These are phyloP conservation scores for Tylopilus felleus DNA, from an alignment of 768 basidiomycete genomes.

Conservation along the genomic window DNA sequence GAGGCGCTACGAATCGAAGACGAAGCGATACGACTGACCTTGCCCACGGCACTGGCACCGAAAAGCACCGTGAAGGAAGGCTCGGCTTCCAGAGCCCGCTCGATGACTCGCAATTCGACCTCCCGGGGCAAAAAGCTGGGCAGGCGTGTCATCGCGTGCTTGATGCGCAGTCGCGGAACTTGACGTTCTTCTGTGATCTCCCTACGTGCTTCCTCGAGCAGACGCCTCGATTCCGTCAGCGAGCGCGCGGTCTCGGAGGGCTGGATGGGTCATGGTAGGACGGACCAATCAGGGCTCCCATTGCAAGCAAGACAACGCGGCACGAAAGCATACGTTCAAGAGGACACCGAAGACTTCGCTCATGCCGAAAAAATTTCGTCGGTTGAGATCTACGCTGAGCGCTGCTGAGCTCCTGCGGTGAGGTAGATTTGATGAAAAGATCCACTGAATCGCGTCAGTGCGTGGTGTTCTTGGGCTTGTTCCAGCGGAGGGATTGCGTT, in stretches of 20 bases:
- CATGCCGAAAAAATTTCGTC: slow-evolving; percentile 75
- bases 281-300: slow-evolving; percentile 8
- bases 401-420: slow-evolving; percentile 55
- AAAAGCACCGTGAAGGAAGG: slow-evolving; percentile 80
- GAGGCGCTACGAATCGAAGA: too few relatives aligned
- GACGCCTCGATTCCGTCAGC: slow-evolving; percentile 70
- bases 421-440: slow-evolving; percentile 72
- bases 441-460: slow-evolving; percentile 58
- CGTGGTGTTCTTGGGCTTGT: slow-evolving; percentile 30
- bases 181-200: slow-evolving; percentile 72
- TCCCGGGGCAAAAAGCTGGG: slow-evolving; percentile 72
- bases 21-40: slow-evolving; percentile 46
- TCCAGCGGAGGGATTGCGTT: slow-evolving; percentile 23
- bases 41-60: slow-evolving; percentile 79
- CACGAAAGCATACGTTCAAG: slow-evolving; percentile 55
- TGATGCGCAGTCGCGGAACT: slow-evolving; percentile 60
- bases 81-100: slow-evolving; percentile 60
- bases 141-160: slow-evolving; percentile 74
- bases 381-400: slow-evolving; percentile 57
- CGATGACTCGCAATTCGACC: slow-evolving; percentile 62
- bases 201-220: slow-evolving; percentile 73
- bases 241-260: slow-evolving; percentile 77
- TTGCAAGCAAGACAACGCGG: not conserved
- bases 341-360: slow-evolving; percentile 75
- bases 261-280: slow-evolving; percentile 35